Conservation (phyloP, 2,329 filamentous ascomycete genomes). For the Amylocarpus encephaloides region DNA sequence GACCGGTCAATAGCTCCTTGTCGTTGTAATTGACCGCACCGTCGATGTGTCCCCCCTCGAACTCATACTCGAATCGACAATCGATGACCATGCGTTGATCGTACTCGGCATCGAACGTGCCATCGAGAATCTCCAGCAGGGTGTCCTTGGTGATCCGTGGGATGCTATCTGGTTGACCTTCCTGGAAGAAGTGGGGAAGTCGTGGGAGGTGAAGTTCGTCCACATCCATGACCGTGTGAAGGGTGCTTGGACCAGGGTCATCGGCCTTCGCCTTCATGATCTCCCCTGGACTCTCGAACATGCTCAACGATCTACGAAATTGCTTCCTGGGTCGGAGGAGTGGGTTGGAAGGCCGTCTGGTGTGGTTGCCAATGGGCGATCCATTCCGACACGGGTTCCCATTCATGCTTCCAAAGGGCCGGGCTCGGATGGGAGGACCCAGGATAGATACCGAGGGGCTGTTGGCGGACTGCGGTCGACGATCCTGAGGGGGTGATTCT, state of each 20-base stretch:
- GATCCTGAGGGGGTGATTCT: constrained; percentile 70
- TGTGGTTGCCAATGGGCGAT: constrained; percentile 65
- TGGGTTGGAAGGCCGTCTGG: constrained; percentile 66
- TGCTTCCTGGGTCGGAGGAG: constrained; percentile 76
- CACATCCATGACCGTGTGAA: constrained; percentile 76
- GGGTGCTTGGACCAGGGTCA: constrained; percentile 46
- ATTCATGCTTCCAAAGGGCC: constrained; percentile 56
- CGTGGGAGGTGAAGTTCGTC: constrained; percentile 68
- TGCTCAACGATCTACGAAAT: constrained; percentile 87
- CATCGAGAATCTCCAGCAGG: constrained; percentile 80
- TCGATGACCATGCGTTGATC: constrained; percentile 84
- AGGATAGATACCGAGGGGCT: constrained; percentile 50
- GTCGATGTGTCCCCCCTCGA: constrained; percentile 90
- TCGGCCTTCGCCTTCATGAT: constrained; percentile 74
- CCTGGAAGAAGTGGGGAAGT: constrained; percentile 77
- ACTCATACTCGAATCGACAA: constrained; percentile 98
- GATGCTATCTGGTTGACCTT: constrained; percentile 76
- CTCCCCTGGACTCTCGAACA: constrained; percentile 92
- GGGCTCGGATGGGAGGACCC: constrained; percentile 56
- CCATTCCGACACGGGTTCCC: constrained; percentile 57
- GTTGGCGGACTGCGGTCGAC: constrained; percentile 53
- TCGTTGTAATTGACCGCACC: constrained; percentile 95
- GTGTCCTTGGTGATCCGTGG: constrained; percentile 80
- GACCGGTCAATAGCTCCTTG: constrained; percentile 75
- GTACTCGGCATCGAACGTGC: constrained; percentile 69